Evolutionary conservation across 257 asterid genomes (phyloP).

Genomic region (Solanum bulbocastanum): DNA sequence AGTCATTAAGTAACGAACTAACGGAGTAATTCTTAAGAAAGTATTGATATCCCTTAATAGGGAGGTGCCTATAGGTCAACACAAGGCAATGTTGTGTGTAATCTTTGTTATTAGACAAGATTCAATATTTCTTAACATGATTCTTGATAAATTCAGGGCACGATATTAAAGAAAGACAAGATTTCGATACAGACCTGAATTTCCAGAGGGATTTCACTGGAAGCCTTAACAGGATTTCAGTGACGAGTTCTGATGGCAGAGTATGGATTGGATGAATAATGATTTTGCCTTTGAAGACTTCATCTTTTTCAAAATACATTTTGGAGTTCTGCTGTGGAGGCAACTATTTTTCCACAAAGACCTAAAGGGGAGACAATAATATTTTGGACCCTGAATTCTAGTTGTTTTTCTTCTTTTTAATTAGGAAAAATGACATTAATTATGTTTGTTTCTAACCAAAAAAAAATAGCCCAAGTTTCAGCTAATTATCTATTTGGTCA

Average conservation of each 20-base stretch:
- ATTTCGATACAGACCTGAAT: not conserved
- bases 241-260: not conserved
- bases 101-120: not conserved
- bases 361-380: not conserved
- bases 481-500: not conserved
- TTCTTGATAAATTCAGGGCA: not conserved
- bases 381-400: not conserved
- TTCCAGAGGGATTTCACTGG: not conserved
- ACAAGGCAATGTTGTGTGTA: not conserved
- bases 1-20: not conserved
- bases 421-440: not conserved
- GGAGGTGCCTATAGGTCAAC: not conserved
- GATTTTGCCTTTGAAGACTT: not conserved
- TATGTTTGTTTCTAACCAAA: not conserved
- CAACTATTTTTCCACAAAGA: not conserved
- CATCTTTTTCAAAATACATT: not conserved
- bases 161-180: not conserved
- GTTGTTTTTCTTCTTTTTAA: not conserved
- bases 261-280: not conserved
- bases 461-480: not conserved
- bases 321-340: not conserved
- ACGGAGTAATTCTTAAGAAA: not conserved
- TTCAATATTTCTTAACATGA: not conserved
- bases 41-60: not conserved
- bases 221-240: not conserved